phyloP scores from a whole-genome alignment of 768 basidiomycete species.

The Tylopilus rubrobrunneus region DNA sequence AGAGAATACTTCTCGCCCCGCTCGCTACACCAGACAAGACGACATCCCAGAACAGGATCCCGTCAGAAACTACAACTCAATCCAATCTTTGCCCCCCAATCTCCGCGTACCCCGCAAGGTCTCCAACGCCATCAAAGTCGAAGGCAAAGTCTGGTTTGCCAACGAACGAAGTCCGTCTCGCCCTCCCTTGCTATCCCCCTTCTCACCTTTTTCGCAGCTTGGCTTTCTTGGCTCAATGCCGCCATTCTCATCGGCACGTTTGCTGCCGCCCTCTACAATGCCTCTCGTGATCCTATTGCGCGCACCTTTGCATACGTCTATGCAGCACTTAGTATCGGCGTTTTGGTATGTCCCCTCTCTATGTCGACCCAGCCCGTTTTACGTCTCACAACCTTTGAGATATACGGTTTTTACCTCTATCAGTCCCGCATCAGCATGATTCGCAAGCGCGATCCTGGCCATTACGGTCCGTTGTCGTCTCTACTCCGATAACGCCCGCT shows the following conservation, averaged over 20 bases:
- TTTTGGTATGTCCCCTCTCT: constrained; percentile 43
- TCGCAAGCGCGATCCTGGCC: constrained; percentile 78
- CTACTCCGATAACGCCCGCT: neutral
- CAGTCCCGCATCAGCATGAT: constrained; percentile 91
- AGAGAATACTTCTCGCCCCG: constrained; percentile 32
- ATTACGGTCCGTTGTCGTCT: constrained; percentile 61
- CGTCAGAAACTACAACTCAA: constrained; percentile 72
- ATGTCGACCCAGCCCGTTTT: neutral
- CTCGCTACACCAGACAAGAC: constrained; percentile 65
- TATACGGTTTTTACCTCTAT: constrained; percentile 85
- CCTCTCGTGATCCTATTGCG: constrained; percentile 60
- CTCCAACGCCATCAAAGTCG: constrained; percentile 77
- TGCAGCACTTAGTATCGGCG: constrained; percentile 69
- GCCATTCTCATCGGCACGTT: constrained; percentile 82
- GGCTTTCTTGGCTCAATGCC: constrained; percentile 90
- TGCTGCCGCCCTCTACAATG: constrained; percentile 84
- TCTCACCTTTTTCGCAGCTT: constrained; percentile 49
- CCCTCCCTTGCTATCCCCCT: neutral
- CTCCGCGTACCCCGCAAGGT: constrained; percentile 82
- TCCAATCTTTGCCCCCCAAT: constrained; percentile 57
- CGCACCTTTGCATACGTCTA: constrained; percentile 80
- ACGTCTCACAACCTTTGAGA: constrained; percentile 33
- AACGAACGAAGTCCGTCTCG: constrained; percentile 77
- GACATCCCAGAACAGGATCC: constrained; percentile 63
- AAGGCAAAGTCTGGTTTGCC: constrained; percentile 97